Evolutionary conservation across 371 early-diverging fungal genomes (phyloP), one percentile per base, ranked within the genome.

Genomic region (Mucor indicus): DNA sequence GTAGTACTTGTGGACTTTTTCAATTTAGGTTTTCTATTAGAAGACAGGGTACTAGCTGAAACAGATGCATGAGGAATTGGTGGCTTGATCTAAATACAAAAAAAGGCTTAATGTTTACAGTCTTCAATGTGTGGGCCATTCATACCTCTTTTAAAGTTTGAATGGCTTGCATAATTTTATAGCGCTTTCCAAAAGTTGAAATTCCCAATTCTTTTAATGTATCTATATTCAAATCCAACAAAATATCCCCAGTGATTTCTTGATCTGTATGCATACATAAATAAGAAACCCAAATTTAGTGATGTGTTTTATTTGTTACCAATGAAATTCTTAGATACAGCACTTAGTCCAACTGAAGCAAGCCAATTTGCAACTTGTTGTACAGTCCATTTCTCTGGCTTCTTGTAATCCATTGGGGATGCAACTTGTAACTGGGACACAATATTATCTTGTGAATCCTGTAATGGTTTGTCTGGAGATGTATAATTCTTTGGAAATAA

Each of bases 151-250:
- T 81, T 24, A 85, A 50, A n/a, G 63, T 48, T 16, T 53, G 64
- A 46, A 87, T 87, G 50, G 85, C 83, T 32, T 76, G 83, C 79
- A 83, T 84, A 27, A 87, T 72, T 44, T 83, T 82, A 55, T 81
- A 78, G 5, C 87, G 69, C 55, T 84, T 85, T 16, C 87, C 87
- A 53, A 81, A 85, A 4, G 84, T 79, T 12, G 50, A 50, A 35
- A 87, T 81, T 13, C 84, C 80, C 29, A 87, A 55, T 46, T 87
- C 87, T 49, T 87, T 87, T 23, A 87, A 54, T 17, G 82, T 68
- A 48, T 80, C 77, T 41, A 84, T 64, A 43, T 80, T 74, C 21
- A 87, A 55, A 38, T 81, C 81, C 22, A 85, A 42, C 27, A 87
- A 59, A 13, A 83, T 75, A 29, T 85, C 85, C 24, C 87, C 87